Percentiles rank a stretch among this genome's conserved stretches.
Evolutionary conservation across 2,329 filamentous ascomycete species (phyloP).

Genomic region (Alternaria viburni): DNA sequence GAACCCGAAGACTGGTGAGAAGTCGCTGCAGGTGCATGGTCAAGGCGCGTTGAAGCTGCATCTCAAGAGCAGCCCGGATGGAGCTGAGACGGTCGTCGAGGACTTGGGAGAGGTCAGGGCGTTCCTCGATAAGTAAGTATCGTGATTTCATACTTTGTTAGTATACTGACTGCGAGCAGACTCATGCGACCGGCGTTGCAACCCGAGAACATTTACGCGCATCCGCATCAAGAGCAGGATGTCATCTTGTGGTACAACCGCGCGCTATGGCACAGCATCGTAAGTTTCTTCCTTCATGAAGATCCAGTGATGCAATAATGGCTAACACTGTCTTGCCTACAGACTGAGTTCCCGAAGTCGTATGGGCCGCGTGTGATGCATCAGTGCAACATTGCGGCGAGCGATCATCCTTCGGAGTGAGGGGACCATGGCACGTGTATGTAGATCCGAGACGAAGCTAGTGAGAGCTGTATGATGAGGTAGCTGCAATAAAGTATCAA

Average conservation of each 20-base stretch:
- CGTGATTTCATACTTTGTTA: rapidly evolving
- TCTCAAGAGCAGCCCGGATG: background rate
- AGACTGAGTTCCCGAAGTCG: conserved; percentile 18
- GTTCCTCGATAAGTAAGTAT: background rate
- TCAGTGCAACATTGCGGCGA: conserved; percentile 19
- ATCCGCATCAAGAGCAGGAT: conserved; percentile 21
- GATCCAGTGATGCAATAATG: background rate
- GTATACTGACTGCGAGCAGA: background rate
- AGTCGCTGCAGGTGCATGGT: conserved; percentile 14
- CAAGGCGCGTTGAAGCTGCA: background rate
- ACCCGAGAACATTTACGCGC: conserved; percentile 18
- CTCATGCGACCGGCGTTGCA: conserved; percentile 13
- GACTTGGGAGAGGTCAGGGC: background rate
- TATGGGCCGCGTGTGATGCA: conserved; percentile 18
- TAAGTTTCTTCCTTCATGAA: background rate
- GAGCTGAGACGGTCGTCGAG: background rate
- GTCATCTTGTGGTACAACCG: conserved; percentile 21
- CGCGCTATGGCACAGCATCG: conserved; percentile 20
- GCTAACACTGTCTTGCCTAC: background rate
- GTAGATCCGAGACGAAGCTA: rapidly evolving
- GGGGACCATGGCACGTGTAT: background rate
- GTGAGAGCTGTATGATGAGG: background rate
- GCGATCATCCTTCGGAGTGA: conserved; percentile 13
- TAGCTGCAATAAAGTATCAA: background rate
- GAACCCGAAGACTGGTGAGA: conserved; percentile 15